Base-by-base conservation (phyloP, 2,329 filamentous ascomycete genomes). In the Fusarium lateritium region DNA sequence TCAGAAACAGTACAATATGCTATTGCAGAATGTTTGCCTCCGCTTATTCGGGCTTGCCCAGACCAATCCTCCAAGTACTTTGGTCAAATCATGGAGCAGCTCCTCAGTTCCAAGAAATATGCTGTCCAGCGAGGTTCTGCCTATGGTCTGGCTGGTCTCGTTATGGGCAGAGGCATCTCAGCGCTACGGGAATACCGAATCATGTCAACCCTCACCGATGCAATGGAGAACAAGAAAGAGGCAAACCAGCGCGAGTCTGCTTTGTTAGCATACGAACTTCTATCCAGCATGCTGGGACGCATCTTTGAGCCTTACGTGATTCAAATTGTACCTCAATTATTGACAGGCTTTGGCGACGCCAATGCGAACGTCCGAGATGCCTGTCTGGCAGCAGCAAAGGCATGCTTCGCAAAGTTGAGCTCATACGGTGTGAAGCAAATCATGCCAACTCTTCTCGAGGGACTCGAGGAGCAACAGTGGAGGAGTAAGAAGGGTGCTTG, bases 401-500 rank as follows among this genome's bases (percentile, higher is more conserved):
- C 94, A 13, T 98, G 94, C 79, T 99, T 99, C 80, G 91, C 93
- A 7, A 94, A 91, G 72, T 83, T 99, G 57, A 98, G 94, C 80
- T 98, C 96, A 0, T 99, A 93, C 74, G 96, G 96, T 79, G 97
- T 99, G 62, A 97, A 97, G 82, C 88, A 96, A 76, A 94, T 99
- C 68, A 84, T 99, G 69, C 96, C 96, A 5, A 97, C 93, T 14
- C 87, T 99, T 9, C 87, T 99, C 4, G 91, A 96, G 69, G 96
- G 97, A 60, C 88, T 99, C 11, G 94, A 98, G 69, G 96, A 99
- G 69, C 89, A 93, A 54, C 95, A 98, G 79, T 99, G 96, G 96
- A 92, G 96, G 76, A 98, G 94, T 82, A 98, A 99, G 82, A 97
- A 97, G 83, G 96, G 97, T 73, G 96, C 96, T 55, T 99, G 96